These are phyloP conservation scores for Ailanthus altissimus DNA, from an alignment of 345 rosid genomes.

Conservation along the genomic window DNA sequence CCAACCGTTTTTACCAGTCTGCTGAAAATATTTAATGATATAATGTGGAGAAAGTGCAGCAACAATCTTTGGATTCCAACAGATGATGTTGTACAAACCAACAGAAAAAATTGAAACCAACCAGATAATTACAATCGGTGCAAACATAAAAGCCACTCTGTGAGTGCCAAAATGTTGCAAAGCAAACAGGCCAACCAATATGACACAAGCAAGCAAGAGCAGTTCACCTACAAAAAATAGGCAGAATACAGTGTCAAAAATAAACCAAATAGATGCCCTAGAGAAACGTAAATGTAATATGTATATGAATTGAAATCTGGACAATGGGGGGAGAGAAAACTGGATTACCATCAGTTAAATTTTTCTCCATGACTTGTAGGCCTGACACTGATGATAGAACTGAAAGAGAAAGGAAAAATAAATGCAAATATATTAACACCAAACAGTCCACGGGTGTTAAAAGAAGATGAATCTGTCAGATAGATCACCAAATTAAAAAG, in stretches of 20 bases:
- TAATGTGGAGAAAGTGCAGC: constrained; percentile 76
- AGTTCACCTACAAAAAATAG: constrained; percentile 51
- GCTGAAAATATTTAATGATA: constrained; percentile 65
- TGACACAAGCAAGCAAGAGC: constrained; percentile 70
- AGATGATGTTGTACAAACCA: constrained; percentile 72
- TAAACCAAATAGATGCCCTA: constrained; percentile 5
- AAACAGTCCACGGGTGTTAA: constrained; percentile 3
- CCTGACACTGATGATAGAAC: constrained; percentile 89
- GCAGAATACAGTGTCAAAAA: constrained; percentile 19
- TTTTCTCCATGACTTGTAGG: constrained; percentile 52
- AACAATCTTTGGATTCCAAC: constrained; percentile 78
- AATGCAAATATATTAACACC: neutral
- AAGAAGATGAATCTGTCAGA: constrained; percentile 7
- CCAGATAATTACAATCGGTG: constrained; percentile 86
- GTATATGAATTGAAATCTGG: neutral
- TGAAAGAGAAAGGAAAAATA: constrained; percentile 46
- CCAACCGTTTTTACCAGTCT: constrained; percentile 87
- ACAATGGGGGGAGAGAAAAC: neutral
- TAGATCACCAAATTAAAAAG: neutral
- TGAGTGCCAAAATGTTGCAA: constrained; percentile 91
- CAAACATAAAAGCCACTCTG: constrained; percentile 86
- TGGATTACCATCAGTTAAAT: constrained; percentile 55
- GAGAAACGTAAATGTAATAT: neutral
- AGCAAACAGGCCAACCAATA: constrained; percentile 92
- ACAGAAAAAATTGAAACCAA: constrained; percentile 65